Evolutionary conservation across 2,329 filamentous ascomycete genomes (phyloP).

Genomic region (Epichloe sibirici): DNA sequence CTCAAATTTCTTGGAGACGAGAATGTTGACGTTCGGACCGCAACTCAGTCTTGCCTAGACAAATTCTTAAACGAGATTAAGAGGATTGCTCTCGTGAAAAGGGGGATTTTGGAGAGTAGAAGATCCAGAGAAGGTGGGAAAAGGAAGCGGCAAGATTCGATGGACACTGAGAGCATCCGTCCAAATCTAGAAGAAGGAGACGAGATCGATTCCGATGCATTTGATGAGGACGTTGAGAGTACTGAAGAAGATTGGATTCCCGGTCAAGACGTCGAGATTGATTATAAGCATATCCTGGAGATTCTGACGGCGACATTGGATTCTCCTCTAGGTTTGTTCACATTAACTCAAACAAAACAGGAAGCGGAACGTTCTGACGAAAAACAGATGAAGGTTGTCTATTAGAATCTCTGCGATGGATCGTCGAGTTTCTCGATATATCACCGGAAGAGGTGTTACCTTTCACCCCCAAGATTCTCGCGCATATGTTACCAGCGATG

Average conservation of each 20-base stretch:
- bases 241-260: slow-evolving; percentile 93
- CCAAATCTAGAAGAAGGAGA: slow-evolving; percentile 48
- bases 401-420: slow-evolving; percentile 84
- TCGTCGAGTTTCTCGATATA: slow-evolving; percentile 92
- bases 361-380: slow-evolving; percentile 3
- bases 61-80: slow-evolving; percentile 89
- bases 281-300: slow-evolving; percentile 81
- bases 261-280: slow-evolving; percentile 90
- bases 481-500: slow-evolving; percentile 86
- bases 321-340: slow-evolving; percentile 54
- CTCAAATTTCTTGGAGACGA: slow-evolving; percentile 87
- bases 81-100: slow-evolving; percentile 84
- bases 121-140: slow-evolving; percentile 57
- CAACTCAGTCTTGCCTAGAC: slow-evolving; percentile 79
- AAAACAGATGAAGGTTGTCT: slow-evolving; percentile 74
- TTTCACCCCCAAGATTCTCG: slow-evolving; percentile 84
- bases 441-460: slow-evolving; percentile 92
- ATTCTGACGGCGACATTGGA: slow-evolving; percentile 86
- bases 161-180: slow-evolving; percentile 51
- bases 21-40: slow-evolving; percentile 87
- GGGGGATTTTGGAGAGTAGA: slow-evolving; percentile 77
- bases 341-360: neutral
- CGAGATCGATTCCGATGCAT: slow-evolving; percentile 45
- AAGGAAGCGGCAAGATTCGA: slow-evolving; percentile 55
- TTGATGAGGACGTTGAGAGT: slow-evolving; percentile 47